A percentile compares a stretch with the other conserved stretches of the same genome.
phyloP scores from a whole-genome alignment of 1,139 yeast species.

The Taiozyma sp. region DNA sequence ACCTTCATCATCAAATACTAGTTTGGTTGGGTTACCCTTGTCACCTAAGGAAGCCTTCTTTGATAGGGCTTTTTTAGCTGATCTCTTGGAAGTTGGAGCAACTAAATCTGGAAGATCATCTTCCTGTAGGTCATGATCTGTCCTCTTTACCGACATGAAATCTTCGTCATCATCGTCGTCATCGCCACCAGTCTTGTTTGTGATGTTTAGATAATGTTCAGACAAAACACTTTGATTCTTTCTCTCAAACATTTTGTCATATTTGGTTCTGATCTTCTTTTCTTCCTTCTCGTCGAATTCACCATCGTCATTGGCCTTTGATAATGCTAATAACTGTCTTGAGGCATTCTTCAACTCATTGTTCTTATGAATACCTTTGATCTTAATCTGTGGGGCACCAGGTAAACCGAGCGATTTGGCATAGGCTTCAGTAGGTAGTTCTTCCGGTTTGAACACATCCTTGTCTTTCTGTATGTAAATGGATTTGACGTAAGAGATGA shows the following conservation, averaged over 20 bases:
- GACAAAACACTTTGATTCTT: constrained; percentile 89
- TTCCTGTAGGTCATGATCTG: constrained; percentile 63
- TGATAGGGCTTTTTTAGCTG: constrained; percentile 82
- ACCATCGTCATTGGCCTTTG: constrained; percentile 63
- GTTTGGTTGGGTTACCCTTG: constrained; percentile 68
- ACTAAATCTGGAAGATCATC: constrained; percentile 57
- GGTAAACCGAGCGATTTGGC: constrained; percentile 91
- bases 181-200: constrained; percentile 41
- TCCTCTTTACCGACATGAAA: constrained; percentile 74
- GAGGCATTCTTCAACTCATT: constrained; percentile 83
- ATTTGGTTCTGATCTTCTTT: constrained; percentile 70
- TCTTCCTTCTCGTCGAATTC: constrained; percentile 38
- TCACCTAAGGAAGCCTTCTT: constrained; percentile 69
- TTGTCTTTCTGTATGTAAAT: constrained; percentile 84
- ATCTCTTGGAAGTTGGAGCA: constrained; percentile 74
- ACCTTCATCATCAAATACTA: constrained; percentile 93
- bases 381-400: constrained; percentile 90
- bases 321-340: constrained; percentile 54
- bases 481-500: constrained; percentile 83
- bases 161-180: constrained; percentile 69
- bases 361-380: constrained; percentile 41
- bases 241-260: constrained; percentile 94
- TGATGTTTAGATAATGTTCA: constrained; percentile 76
- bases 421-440: constrained; percentile 72
- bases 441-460: constrained; percentile 71